Evolutionary conservation across 1,284 basidiomycete genomes (phyloP), one percentile per base, ranked within the genome.

Genomic region (Cutaneotrichosporon cutaneum): DNA sequence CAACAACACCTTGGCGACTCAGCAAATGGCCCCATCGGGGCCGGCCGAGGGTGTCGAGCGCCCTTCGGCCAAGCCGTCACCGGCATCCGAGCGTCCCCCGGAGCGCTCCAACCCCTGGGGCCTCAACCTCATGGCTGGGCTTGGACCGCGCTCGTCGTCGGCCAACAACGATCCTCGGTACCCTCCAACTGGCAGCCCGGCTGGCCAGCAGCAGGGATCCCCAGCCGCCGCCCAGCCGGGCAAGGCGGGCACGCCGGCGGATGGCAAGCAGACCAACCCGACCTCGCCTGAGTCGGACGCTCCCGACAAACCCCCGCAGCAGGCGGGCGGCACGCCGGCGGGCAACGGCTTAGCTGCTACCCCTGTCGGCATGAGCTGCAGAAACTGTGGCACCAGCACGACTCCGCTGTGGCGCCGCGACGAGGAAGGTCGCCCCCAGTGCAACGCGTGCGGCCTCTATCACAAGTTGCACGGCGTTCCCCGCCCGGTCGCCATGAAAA

Each of bases 391-490:
- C 21, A 95, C 93, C 47, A 92, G 90, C 77, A 95, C 94, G 48
- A 97, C 93, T 1, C 93, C 93, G 14, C 82, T 97, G 6, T 97
- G 93, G 93, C 83, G 93, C 72, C 83, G 93, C 70, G 94, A 96
- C 73, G 93, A 94, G 75, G 90, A 92, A 64, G 93, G 93, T 56
- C 90, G 94, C 27, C 81, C 81, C 0, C 80, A 82, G 54, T 82
- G 82, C 81, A 94, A 94, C 80, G 92, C 92, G 59, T 94, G 92
- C 81, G 92, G 92, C 63, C 85, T 99, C 6, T 99, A 98, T 82
- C 94, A 94, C 84, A 99, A 99, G 81, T 85, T 99, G 13, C 95
- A 99, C 82, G 93, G 94, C 61, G 93, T 92, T 0, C 94, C 97
- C 72, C 88, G 95, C 48, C 95, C 95, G 35, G 95, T 95, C 66